Evolutionary conservation across 2,329 filamentous ascomycete genomes (phyloP), one percentile per base, ranked within the genome.

Genomic region (Trichophyton simii): DNA sequence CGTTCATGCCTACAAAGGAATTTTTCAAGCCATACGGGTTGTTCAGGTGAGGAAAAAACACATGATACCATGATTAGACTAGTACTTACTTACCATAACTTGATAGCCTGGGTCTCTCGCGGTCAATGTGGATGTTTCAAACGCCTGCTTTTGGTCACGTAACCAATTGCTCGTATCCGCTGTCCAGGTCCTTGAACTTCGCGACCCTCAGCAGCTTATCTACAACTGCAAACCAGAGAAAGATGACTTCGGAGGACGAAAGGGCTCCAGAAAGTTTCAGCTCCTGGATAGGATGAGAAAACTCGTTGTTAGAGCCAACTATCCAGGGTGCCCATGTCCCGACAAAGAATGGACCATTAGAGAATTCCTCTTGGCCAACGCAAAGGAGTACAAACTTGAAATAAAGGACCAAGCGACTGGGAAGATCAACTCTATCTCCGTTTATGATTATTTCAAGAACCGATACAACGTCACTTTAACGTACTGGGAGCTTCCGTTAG

Each of bases 101-200:
- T 69, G 80, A 20, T 69, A 81, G 69, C 80, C 82, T 36, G 81
- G 83, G 28, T 83, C 83, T 7, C 79, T 97, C 4, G 84, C 88
- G 0, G 77, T 99, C 70, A 97, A 96, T 67, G 84, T 95, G 9
- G 92, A 99, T 68, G 87, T 96, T 34, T 87, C 91, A 61, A 96
- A 97, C 70, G 88, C 89, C 0, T 88, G 88, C 11, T 99, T 99
- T 76, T 97, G 89, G 87, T 80, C 78, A 38, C 72, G 71, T 9
- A 72, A 66, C n/a, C 68, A 69, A 7, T 66, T 77, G 13, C 66
- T 73, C 25, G 69, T 70, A 15, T 68, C 72, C 7, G 72, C 75
- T 18, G 68, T 73, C 60, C 69, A 70, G 7, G 65, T 75, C 9
- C 66, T 72, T 3, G 68, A 70, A 15, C 63, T 67, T 28, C 66